Evolutionary conservation across 352 stramenopile genomes (phyloP).

Genomic region (Phytophthora ramorum): DNA sequence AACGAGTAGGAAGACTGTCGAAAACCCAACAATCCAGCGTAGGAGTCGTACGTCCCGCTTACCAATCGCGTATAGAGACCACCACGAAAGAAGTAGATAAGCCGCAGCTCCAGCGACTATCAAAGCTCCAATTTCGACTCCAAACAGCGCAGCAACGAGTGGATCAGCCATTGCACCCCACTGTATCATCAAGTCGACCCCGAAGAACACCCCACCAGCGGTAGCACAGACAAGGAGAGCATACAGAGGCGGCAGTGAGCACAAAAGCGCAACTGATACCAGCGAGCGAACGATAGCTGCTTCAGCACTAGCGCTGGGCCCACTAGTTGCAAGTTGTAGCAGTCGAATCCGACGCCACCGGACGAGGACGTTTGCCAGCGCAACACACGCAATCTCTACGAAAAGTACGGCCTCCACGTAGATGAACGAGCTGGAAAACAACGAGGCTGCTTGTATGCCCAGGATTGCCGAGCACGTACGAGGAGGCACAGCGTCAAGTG

Average conservation of each 20-base stretch:
- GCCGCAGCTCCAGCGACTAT: slow-evolving; percentile 18
- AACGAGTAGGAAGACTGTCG: slow-evolving; percentile 39
- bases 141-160: slow-evolving; percentile 45
- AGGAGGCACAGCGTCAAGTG: slow-evolving; percentile 42
- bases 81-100: slow-evolving; percentile 41
- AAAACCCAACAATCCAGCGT: slow-evolving; percentile 40
- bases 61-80: slow-evolving; percentile 35
- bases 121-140: slow-evolving; percentile 44
- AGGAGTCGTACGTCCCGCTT: slow-evolving; percentile 40
- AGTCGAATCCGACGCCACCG: slow-evolving; percentile 55
- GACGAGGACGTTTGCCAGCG: slow-evolving; percentile 56
- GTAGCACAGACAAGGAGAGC: slow-evolving; percentile 34
- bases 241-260: slow-evolving; percentile 47
- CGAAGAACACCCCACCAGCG: slow-evolving; percentile 38
- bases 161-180: slow-evolving; percentile 44
- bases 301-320: slow-evolving; percentile 19
- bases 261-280: slow-evolving; percentile 42
- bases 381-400: slow-evolving; percentile 44
- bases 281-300: slow-evolving; percentile 41
- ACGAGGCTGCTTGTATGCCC: slow-evolving; percentile 21
- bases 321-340: slow-evolving; percentile 38
- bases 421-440: slow-evolving; percentile 49
- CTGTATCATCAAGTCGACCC: slow-evolving; percentile 50
- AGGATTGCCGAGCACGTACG: slow-evolving; percentile 48
- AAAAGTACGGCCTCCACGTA: slow-evolving; percentile 48